Conservation (phyloP, 805 yeast genomes). For the Metschnikowia drakensbergensis region DNA sequence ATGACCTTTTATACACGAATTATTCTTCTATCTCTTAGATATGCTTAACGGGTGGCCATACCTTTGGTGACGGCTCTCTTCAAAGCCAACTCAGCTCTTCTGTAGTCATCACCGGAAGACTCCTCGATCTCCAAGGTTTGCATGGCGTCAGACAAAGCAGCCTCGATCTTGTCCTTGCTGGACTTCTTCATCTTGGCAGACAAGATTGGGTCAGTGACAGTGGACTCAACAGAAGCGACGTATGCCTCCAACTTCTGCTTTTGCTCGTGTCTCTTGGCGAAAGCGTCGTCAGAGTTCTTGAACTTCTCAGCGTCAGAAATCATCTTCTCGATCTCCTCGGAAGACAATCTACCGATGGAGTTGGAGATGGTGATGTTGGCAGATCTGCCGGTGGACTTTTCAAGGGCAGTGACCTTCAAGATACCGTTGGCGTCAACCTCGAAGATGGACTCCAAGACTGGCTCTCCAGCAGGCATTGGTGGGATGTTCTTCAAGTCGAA, state of each 20-base stretch:
- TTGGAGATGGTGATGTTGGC: slow-evolving; percentile 49
- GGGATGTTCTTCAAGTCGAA: slow-evolving; percentile 50
- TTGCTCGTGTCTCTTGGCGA: slow-evolving; percentile 99
- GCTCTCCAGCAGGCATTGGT: slow-evolving; percentile 50
- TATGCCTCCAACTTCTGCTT: slow-evolving; percentile 98
- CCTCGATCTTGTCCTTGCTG: slow-evolving; percentile 95
- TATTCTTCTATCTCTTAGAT: slow-evolving; percentile 14
- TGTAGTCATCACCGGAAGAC: slow-evolving; percentile 91
- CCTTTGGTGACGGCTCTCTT: slow-evolving; percentile 99
- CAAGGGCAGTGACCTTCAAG: slow-evolving; percentile 49
- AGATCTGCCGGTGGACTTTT: slow-evolving; percentile 48
- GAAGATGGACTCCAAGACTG: slow-evolving; percentile 47
- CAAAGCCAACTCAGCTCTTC: slow-evolving; percentile 98
- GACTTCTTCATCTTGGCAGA: slow-evolving; percentile 95
- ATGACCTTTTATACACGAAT: slow-evolving; percentile 19
- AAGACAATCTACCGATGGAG: slow-evolving; percentile 48
- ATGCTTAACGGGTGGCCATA: slow-evolving; percentile 89
- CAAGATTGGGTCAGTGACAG: slow-evolving; percentile 97
- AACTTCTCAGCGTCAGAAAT: slow-evolving; percentile 50
- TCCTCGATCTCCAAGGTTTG: slow-evolving; percentile 97
- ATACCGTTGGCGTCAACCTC: slow-evolving; percentile 51
- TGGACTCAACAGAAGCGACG: slow-evolving; percentile 80
- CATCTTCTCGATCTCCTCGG: slow-evolving; percentile 49
- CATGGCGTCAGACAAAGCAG: slow-evolving; percentile 96
- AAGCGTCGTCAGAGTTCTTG: slow-evolving; percentile 98